Conservation (phyloP, 148 eudicot species). For the Beta vulgaris region DNA sequence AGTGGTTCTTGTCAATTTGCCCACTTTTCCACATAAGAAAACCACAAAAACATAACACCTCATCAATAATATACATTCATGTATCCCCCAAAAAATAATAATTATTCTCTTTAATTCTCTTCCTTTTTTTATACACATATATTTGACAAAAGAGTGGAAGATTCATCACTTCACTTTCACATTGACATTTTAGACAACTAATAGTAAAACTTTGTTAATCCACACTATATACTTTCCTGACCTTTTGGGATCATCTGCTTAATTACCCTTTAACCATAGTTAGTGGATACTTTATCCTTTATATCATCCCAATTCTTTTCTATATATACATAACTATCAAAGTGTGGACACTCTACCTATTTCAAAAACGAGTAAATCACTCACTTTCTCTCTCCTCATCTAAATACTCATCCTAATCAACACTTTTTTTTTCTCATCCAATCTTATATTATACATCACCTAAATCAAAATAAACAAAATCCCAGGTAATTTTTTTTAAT, state of each 20-base stretch:
- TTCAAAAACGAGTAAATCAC: neutral
- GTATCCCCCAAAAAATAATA: neutral
- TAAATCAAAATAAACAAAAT: neutral
- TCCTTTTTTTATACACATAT: no score
- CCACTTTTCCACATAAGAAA: constrained; percentile 4
- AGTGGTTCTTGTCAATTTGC: neutral
- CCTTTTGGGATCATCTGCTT: neutral
- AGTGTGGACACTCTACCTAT: neutral
- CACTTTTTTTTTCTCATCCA: neutral
- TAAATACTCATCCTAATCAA: no score
- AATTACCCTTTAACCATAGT: constrained; percentile 14
- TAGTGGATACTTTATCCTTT: neutral
- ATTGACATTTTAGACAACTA: neutral
- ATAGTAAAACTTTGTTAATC: no score
- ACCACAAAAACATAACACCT: constrained; percentile 9
- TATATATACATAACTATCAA: neutral
- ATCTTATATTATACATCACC: no score
- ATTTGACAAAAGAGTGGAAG: neutral
- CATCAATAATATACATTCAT: neutral
- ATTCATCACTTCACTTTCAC: constrained; percentile 4
- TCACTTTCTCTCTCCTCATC: neutral
- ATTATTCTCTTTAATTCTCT: no score
- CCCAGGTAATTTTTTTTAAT: neutral
- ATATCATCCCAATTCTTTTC: neutral
- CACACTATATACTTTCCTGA: neutral